Conservation (phyloP, 495 filamentous ascomycete genomes). For the Rhypophila decipiens region DNA sequence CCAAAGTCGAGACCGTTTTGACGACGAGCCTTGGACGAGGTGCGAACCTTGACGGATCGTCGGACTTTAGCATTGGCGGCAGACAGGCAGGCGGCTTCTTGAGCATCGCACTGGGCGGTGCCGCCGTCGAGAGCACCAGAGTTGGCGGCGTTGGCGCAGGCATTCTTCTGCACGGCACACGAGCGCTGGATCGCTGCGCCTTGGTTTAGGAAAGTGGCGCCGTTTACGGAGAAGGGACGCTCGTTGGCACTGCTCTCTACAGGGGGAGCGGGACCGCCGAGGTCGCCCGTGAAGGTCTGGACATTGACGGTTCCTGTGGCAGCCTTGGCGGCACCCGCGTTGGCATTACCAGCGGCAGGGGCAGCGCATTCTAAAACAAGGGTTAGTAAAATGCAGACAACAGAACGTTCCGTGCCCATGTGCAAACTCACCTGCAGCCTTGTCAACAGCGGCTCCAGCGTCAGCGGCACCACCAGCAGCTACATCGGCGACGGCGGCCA, state of each 20-base stretch:
- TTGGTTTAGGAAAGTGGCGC: conserved; percentile 43
- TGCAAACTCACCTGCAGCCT: conserved; percentile 27
- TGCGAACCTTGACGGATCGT: conserved; percentile 18
- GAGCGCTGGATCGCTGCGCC: conserved; percentile 47
- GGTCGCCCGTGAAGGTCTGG: conserved; percentile 50
- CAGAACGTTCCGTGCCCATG: neutral
- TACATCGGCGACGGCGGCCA: conserved; percentile 39
- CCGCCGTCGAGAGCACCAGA: conserved; percentile 33
- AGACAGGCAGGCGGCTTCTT: conserved; percentile 38
- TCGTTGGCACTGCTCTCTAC: conserved; percentile 38
- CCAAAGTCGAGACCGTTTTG: conserved; percentile 36
- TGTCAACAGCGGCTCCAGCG: conserved; percentile 37
- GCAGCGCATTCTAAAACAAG: neutral
- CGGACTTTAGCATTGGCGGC: conserved; percentile 23
- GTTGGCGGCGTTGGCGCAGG: conserved; percentile 51
- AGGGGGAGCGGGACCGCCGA: conserved; percentile 47
- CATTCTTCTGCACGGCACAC: conserved; percentile 52
- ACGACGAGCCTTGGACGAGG: conserved; percentile 18
- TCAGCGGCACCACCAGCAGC: conserved; percentile 26
- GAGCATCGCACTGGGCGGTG: conserved; percentile 42
- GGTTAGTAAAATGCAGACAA: neutral
- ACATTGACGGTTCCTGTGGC: conserved; percentile 36
- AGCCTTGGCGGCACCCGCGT: conserved; percentile 14
- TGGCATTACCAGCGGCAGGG: conserved; percentile 37
- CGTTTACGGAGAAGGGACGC: conserved; percentile 51